These are phyloP conservation scores for Xerocomus potaroensis DNA, from an alignment of 768 basidiomycete genomes.

Conservation along the genomic window DNA sequence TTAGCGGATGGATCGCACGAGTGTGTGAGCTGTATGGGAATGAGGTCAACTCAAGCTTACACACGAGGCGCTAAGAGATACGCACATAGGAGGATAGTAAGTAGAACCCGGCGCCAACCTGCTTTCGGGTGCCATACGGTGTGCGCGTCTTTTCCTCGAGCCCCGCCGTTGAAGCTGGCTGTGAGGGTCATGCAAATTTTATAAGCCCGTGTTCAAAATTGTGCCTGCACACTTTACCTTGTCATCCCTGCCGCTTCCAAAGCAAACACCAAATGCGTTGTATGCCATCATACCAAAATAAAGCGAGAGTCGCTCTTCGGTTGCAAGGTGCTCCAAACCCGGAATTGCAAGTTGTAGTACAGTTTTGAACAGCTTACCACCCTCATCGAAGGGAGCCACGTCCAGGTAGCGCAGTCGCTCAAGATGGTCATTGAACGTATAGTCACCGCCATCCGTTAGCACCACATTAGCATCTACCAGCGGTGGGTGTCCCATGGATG, in stretches of 20 bases:
- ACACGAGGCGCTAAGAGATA: not conserved
- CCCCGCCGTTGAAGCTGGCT: slow-evolving; percentile 52
- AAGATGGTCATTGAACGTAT: slow-evolving; percentile 69
- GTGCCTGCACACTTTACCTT: slow-evolving; percentile 43
- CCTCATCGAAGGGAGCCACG: slow-evolving; percentile 43
- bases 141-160: slow-evolving; percentile 78
- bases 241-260: slow-evolving; percentile 60
- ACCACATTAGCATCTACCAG: slow-evolving; percentile 14
- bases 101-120: slow-evolving; percentile 75
- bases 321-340: slow-evolving; percentile 68
- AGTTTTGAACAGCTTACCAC: slow-evolving; percentile 45
- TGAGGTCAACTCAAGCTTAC: not conserved
- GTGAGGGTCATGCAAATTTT: not conserved
- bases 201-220: not conserved
- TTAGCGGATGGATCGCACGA: slow-evolving; percentile 68
- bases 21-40: slow-evolving; percentile 49
- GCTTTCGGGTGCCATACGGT: slow-evolving; percentile 67
- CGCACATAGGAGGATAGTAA: slow-evolving; percentile 69
- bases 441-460: slow-evolving; percentile 45
- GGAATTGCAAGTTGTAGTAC: slow-evolving; percentile 61
- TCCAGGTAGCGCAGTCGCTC: slow-evolving; percentile 72
- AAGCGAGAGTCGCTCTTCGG: slow-evolving; percentile 55
- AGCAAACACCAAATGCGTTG: slow-evolving; percentile 73
- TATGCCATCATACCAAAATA: slow-evolving; percentile 70
- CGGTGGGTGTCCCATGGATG: slow-evolving; percentile 17